Evolutionary conservation across 202 grass and related monocot species (phyloP).

Genomic region (Dendrocalamus latiflorus): DNA sequence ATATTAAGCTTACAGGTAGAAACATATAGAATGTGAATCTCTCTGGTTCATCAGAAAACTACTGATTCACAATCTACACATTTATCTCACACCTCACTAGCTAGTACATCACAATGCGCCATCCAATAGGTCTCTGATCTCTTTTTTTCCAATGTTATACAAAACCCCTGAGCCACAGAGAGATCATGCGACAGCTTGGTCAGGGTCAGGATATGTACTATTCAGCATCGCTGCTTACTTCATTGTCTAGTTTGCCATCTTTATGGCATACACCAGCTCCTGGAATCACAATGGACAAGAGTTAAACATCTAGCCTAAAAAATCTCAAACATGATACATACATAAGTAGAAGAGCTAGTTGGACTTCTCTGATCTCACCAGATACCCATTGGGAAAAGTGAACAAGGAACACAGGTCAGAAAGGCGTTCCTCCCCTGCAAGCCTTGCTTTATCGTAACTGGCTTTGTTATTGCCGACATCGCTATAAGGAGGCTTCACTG

Average conservation of each 20-base stretch:
- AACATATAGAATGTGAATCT: background rate
- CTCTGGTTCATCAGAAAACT: background rate
- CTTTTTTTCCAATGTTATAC: background rate
- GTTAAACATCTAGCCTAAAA: background rate
- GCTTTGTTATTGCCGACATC: background rate
- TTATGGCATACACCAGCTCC: constrained; percentile 54
- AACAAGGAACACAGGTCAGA: constrained; percentile 36
- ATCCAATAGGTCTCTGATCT: background rate
- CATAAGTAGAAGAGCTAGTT: background rate
- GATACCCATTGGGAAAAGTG: constrained; percentile 38
- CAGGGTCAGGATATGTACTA: constrained; percentile 4
- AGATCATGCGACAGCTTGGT: background rate
- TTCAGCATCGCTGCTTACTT: background rate
- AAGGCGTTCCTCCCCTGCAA: constrained; percentile 47
- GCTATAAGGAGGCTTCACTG: constrained; percentile 25
- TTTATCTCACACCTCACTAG: constrained; percentile 9
- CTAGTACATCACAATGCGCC: background rate
- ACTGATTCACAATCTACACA: background rate
- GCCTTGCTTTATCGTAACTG: constrained; percentile 3
- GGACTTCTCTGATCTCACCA: constrained; percentile 44
- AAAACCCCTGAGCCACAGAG: background rate
- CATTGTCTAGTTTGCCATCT: constrained; percentile 24
- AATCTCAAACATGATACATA: background rate
- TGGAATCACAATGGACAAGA: constrained; percentile 14
- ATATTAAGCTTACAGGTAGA: background rate